Evolutionary conservation across 371 early-diverging fungal genomes (phyloP), one percentile per base, ranked within the genome.

Genomic region (Apophysomyces elegans): DNA sequence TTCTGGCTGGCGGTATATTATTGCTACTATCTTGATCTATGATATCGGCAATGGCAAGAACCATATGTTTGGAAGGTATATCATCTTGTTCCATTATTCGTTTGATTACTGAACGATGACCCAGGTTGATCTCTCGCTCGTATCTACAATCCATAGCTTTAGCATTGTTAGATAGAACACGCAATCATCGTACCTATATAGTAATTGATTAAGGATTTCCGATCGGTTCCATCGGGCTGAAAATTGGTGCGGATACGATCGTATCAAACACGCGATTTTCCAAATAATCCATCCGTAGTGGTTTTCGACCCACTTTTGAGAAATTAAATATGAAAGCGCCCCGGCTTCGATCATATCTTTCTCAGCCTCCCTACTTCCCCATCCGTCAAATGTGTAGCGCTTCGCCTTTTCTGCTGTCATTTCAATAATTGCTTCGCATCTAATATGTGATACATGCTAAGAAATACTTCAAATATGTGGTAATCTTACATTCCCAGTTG

Each of bases 241-340:
- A 36, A 77, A 76, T 11, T 74, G 41, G 9, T 77, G 56, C 6
- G 92, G 91, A 76, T 79, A 90, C 0, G 54, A 76, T 50, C 90
- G 75, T 36, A 85, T 77, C 67, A 85, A 65, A 46, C 84, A 74
- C 0, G 93, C 92, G 1, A 90, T 58, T 65, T 92, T 92, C 93
- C 92, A 92, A 0, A 91, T 82, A 63, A 93, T 87, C 76, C 83
- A 86, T 5, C 79, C 68, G 65, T 88, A 92, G 66, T 93, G 93
- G 64, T 94, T 93, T 35, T 58, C 41, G 0, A 90, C 84, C 95
- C 95, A 94, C 6, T 63, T 43, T 2, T 68, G 62, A 1, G 86
- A 67, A 3, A 84, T 64, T 1, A 82, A 61, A 14, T 69, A 61
- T 26, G 75, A 56, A n/a, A 72, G 54, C 1, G 80, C 84, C 11